Percentiles rank a stretch among this genome's conserved stretches.
phyloP scores from a whole-genome alignment of 441 rosid species.

The Lepidium campestre region DNA sequence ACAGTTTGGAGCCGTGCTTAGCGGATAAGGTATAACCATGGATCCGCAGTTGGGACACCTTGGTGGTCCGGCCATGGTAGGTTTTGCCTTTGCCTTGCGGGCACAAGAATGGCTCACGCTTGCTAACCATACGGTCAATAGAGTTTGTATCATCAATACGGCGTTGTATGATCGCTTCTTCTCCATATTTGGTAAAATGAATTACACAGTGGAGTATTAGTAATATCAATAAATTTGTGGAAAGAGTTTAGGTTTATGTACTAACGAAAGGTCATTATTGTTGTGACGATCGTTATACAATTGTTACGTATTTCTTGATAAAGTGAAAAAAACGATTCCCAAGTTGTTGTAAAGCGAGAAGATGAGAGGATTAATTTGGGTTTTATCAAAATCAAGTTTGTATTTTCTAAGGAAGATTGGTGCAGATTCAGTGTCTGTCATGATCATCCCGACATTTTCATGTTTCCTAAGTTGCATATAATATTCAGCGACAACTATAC shows the following conservation, averaged over 20 bases:
- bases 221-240: not conserved
- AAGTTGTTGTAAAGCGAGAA: constrained; percentile 22
- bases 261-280: constrained; percentile 5
- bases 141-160: constrained; percentile 4
- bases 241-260: constrained; percentile 19
- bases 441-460: constrained; percentile 25
- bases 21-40: constrained; percentile 37
- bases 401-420: constrained; percentile 24
- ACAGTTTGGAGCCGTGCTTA: constrained; percentile 33
- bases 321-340: constrained; percentile 18
- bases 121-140: constrained; percentile 14
- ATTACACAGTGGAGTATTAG: not conserved
- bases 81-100: constrained; percentile 21
- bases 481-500: not conserved
- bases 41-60: constrained; percentile 38
- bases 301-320: constrained; percentile 3
- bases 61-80: constrained; percentile 15
- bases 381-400: constrained; percentile 23
- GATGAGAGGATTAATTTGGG: constrained; percentile 22
- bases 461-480: constrained; percentile 7
- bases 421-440: constrained; percentile 27
- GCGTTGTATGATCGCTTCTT: not conserved
- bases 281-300: constrained; percentile 5
- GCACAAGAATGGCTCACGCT: constrained; percentile 5
- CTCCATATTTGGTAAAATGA: constrained; percentile 10